Conservation (phyloP, 768 basidiomycete genomes). For the Russula compacta region DNA sequence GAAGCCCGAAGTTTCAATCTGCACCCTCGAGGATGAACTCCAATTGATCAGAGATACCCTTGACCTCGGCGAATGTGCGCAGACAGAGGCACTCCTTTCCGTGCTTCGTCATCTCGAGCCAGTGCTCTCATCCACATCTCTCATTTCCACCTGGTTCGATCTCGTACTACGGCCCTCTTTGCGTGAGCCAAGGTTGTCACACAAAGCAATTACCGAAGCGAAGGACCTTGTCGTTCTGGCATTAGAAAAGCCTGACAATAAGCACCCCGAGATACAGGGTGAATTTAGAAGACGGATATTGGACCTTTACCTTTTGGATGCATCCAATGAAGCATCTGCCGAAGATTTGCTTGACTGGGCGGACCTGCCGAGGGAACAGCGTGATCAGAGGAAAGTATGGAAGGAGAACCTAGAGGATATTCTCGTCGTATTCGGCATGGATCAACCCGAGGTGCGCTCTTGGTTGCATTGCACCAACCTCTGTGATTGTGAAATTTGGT, state of each 20-base stretch:
- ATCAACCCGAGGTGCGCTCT: constrained; percentile 52
- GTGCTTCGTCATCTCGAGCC: constrained; percentile 55
- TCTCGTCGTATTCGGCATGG: constrained; percentile 53
- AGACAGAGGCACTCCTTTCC: constrained; percentile 58
- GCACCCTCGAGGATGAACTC: constrained; percentile 57
- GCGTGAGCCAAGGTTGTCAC: constrained; percentile 61
- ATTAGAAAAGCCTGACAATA: constrained; percentile 39
- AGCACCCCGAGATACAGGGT: constrained; percentile 40
- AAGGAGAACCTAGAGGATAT: constrained; percentile 73
- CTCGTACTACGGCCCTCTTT: constrained; percentile 68
- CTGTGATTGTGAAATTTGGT: not conserved
- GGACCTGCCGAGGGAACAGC: constrained; percentile 51
- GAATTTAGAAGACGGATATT: constrained; percentile 63
- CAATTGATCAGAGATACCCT: constrained; percentile 51
- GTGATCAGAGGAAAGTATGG: constrained; percentile 55
- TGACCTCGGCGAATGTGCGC: constrained; percentile 52
- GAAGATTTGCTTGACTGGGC: constrained; percentile 71
- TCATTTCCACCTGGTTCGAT: constrained; percentile 78
- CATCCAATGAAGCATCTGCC: constrained; percentile 64
- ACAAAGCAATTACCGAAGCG: constrained; percentile 49
- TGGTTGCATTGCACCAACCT: not conserved
- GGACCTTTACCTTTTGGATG: constrained; percentile 71
- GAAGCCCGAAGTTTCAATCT: constrained; percentile 36
- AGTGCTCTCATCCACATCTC: constrained; percentile 51
- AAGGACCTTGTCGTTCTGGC: constrained; percentile 64